Base-by-base conservation (phyloP, 2,329 filamentous ascomycete genomes). In the Paraphoma chrysanthemicola region DNA sequence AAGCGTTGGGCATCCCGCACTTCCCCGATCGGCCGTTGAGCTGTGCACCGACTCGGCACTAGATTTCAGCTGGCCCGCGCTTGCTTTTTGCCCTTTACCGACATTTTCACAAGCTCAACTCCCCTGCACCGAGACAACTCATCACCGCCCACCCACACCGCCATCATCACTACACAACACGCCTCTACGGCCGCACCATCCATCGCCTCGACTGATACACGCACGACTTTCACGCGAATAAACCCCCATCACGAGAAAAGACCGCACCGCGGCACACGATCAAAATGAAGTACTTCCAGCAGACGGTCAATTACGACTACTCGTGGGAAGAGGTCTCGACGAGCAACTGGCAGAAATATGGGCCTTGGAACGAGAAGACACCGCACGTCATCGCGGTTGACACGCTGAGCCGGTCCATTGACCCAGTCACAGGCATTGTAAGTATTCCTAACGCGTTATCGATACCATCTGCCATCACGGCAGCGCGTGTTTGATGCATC, bases 331-430 rank as follows among this genome's bases (percentile, higher is more conserved):
- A 98, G 79, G 95, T 99, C 36, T 97, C 93, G 28, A 93, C 92
- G 12, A 93, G 91, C 76, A 99, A 99, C 85, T 99, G 95, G 95
- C 90, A 89, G 69, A 99, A 99, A 79, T 99, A 99, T 81, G 96
- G 92, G 72, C 94, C 94, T 17, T 98, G 95, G 94, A 99, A 99
- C 82, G 91, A 97, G 78, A 95, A 97, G 81, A 93, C 91, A n/a
- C 92, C 93, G 41, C 95, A 99, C 79, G 95, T 99, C 66, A 88
- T 96, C 65, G 93, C 92, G 66, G 95, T 98, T 72, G 95, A 99
- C 81, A 98, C 94, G 12, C 80, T 99, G 69, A 90, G 88, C 51
- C 91, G 95, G 62, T 77, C 77, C 9, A 81, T 91, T 39, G 88
- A 91, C 70, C 77, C 85, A 6, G 68, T 73, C 11, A 90, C 88